Evolutionary conservation across 208 protist genomes (phyloP).

Genomic region (Leishmania tarentolae): DNA sequence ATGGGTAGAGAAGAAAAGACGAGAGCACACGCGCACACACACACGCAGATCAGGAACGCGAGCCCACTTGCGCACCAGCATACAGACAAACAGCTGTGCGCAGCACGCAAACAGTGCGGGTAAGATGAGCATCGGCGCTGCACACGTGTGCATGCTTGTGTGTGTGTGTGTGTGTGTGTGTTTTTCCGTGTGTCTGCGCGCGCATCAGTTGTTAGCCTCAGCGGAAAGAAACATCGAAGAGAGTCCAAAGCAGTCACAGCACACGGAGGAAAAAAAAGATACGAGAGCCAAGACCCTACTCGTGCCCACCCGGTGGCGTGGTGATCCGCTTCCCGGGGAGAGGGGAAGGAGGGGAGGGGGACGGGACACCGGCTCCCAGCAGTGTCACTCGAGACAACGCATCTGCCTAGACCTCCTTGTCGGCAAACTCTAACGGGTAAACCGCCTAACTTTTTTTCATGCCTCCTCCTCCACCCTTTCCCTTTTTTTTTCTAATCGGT

Average conservation of each 20-base stretch:
- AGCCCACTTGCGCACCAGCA: not conserved
- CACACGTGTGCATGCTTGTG: not conserved
- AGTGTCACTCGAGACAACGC: not conserved
- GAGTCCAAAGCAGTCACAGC: not conserved
- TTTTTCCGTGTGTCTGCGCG: not conserved
- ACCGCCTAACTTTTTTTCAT: not conserved
- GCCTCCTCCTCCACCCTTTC: not conserved
- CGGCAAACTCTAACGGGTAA: not conserved
- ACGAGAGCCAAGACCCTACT: not conserved
- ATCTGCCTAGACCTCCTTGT: not conserved
- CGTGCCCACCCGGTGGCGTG: not conserved
- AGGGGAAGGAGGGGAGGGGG: not conserved
- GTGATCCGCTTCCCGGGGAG: not conserved
- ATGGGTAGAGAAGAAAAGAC: not conserved
- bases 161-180: too few relatives aligned
- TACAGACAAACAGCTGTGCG: not conserved
- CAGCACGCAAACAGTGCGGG: not conserved
- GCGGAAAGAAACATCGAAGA: conserved; percentile 2
- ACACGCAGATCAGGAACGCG: not conserved
- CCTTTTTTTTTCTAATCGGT: not conserved
- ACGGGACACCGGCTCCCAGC: not conserved
- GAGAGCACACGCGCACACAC: not conserved
- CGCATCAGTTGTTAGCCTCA: not conserved
- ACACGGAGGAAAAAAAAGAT: too few relatives aligned
- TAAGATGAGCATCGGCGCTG: not conserved